A percentile compares a stretch with the other conserved stretches of the same genome.
These are phyloP conservation scores for Sarocladium oryzae DNA, from an alignment of 2,329 filamentous ascomycete genomes.

Conservation along the genomic window DNA sequence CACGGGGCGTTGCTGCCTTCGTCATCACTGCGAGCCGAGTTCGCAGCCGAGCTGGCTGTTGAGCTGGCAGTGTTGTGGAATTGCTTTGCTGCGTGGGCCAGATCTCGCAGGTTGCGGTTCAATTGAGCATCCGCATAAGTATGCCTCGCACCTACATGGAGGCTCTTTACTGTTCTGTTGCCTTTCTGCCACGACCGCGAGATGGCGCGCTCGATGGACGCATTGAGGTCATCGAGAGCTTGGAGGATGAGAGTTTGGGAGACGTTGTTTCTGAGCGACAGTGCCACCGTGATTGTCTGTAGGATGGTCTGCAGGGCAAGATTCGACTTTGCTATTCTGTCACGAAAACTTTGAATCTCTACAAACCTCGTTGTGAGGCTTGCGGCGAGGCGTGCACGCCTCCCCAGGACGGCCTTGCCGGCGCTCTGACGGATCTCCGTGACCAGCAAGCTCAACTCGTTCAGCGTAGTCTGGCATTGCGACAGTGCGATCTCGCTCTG, in stretches of 20 bases:
- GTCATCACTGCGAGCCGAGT: slow-evolving; percentile 12
- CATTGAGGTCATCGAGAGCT: slow-evolving; percentile 15
- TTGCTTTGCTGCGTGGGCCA: slow-evolving; percentile 17
- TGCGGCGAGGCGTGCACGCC: slow-evolving; percentile 12
- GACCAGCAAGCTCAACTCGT: slow-evolving; percentile 12
- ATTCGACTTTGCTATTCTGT: slow-evolving; percentile 21
- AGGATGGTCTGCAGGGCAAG: slow-evolving; percentile 21
- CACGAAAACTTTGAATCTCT: slow-evolving; percentile 16
- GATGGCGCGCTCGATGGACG: slow-evolving; percentile 17
- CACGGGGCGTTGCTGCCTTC: neutral
- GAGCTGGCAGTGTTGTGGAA: slow-evolving; percentile 16
- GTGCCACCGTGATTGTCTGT: slow-evolving; percentile 18
- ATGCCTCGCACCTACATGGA: neutral
- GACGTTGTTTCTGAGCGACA: slow-evolving; percentile 15
- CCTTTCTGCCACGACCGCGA: slow-evolving; percentile 13
- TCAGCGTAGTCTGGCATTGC: slow-evolving; percentile 16
- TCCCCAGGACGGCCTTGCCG: slow-evolving; percentile 12
- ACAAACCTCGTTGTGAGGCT: slow-evolving; percentile 15
- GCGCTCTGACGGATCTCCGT: neutral
- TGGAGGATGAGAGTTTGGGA: slow-evolving; percentile 15
- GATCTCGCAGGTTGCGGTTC: slow-evolving; percentile 16
- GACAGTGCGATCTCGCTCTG: slow-evolving; percentile 17
- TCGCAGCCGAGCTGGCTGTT: slow-evolving; percentile 17
- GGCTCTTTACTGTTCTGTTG: neutral
- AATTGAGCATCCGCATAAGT: neutral